Percentiles rank a stretch among this genome's conserved stretches.
These are phyloP conservation scores for Cyclocybe aegerita DNA, from an alignment of 768 basidiomycete genomes.

Conservation along the genomic window DNA sequence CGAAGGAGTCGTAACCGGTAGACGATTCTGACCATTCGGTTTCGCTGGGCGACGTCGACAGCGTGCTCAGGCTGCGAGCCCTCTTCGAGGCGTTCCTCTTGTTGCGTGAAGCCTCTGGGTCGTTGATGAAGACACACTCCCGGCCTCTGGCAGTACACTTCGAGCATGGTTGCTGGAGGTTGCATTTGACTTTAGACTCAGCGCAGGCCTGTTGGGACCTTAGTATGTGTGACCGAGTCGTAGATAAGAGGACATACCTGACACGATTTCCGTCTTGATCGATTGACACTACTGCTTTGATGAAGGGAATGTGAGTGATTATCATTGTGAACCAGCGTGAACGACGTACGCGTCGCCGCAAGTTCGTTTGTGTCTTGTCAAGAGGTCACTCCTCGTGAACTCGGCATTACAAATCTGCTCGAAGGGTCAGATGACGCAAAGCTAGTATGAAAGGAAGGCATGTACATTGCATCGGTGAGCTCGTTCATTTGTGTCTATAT, in stretches of 20 bases:
- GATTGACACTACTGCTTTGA: conserved; percentile 42
- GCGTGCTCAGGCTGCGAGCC: conserved; percentile 10
- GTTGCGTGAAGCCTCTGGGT: conserved; percentile 41
- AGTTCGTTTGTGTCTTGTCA: conserved; percentile 70
- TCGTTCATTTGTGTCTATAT: conserved; percentile 64
- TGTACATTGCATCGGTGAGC: conserved; percentile 62
- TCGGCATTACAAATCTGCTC: conserved; percentile 62
- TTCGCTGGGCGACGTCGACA: conserved; percentile 14
- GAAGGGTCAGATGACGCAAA: neutral
- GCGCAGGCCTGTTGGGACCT: conserved; percentile 50
- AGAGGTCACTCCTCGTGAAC: conserved; percentile 72
- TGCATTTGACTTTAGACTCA: conserved; percentile 76
- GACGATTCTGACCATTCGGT: conserved; percentile 17
- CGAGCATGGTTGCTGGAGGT: conserved; percentile 65
- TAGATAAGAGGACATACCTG: conserved; percentile 30
- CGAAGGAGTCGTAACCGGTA: conserved; percentile 14
- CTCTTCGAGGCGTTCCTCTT: conserved; percentile 34
- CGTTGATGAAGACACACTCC: conserved; percentile 62
- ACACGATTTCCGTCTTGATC: conserved; percentile 68
- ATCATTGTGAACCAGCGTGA: neutral
- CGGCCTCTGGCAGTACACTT: conserved; percentile 63
- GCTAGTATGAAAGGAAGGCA: conserved; percentile 9
- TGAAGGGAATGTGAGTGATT: conserved; percentile 1
- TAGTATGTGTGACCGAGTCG: conserved; percentile 4
- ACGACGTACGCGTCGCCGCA: conserved; percentile 65